These are phyloP conservation scores for Calonectria honghensis DNA, from an alignment of 2,329 filamentous ascomycete genomes.

Conservation along the genomic window DNA sequence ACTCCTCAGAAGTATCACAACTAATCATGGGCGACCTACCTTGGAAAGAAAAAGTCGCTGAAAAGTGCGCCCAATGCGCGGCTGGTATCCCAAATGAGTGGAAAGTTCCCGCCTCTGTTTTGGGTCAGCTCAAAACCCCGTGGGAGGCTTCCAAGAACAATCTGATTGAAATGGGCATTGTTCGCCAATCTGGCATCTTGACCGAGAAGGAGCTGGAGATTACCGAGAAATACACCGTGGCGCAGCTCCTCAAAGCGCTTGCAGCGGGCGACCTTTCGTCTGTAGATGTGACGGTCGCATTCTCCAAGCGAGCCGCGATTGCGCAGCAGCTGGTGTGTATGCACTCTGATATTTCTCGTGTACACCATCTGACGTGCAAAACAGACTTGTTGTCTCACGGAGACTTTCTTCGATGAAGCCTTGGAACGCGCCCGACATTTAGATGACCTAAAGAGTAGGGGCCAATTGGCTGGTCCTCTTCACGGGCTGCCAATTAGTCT, in stretches of 20 bases:
- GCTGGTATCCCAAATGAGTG: slow-evolving; percentile 40
- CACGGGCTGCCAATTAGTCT: slow-evolving; percentile 46
- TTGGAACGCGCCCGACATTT: slow-evolving; percentile 43
- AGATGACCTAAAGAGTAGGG: slow-evolving; percentile 39
- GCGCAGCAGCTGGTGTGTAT: slow-evolving; percentile 56
- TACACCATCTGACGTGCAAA: no score
- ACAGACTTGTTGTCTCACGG: slow-evolving; percentile 62
- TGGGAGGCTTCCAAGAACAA: slow-evolving; percentile 40
- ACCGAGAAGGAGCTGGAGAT: slow-evolving; percentile 64
- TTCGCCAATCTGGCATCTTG: slow-evolving; percentile 60
- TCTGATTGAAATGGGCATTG: slow-evolving; percentile 42
- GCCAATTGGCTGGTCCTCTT: slow-evolving; percentile 43
- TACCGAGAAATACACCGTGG: slow-evolving; percentile 64
- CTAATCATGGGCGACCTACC: background rate
- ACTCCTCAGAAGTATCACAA: background rate
- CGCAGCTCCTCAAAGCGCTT: slow-evolving; percentile 61
- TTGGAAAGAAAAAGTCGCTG: slow-evolving; percentile 16
- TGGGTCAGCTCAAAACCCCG: slow-evolving; percentile 24
- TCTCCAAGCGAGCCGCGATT: slow-evolving; percentile 55
- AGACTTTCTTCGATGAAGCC: slow-evolving; percentile 66
- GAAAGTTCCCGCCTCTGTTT: slow-evolving; percentile 34
- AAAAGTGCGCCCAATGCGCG: slow-evolving; percentile 28
- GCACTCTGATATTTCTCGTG: no score
- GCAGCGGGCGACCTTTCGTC: slow-evolving; percentile 57
- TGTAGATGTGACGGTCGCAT: slow-evolving; percentile 60